Evolutionary conservation across 768 basidiomycete genomes (phyloP).

Genomic region (Hygrophorus russula): DNA sequence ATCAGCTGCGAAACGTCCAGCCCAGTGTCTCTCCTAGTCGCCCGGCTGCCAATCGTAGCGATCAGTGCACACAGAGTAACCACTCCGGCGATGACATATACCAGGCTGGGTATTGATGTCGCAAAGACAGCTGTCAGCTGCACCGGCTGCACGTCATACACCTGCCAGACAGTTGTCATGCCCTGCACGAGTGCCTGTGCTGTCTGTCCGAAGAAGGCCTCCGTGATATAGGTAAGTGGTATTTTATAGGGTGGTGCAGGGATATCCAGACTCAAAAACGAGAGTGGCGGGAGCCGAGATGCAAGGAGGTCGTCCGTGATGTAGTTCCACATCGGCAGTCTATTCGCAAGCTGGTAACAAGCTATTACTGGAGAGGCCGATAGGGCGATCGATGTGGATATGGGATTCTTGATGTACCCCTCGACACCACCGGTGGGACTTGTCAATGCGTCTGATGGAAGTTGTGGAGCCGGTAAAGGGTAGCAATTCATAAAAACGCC

Average conservation of each 20-base stretch:
- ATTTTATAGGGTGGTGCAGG: not conserved
- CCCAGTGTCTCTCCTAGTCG: not conserved
- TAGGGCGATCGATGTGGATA: not conserved
- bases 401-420: not conserved
- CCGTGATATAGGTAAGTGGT: not conserved
- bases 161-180: not conserved
- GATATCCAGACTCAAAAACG: constrained; percentile 1
- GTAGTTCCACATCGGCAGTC: constrained; percentile 1
- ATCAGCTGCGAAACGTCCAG: not conserved
- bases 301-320: not conserved
- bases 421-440: not conserved
- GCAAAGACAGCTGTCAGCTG: not conserved
- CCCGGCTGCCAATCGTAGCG: not conserved
- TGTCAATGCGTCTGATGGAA: not conserved
- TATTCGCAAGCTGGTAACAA: not conserved
- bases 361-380: not conserved
- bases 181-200: constrained; percentile 1
- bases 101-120: not conserved
- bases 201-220: not conserved
- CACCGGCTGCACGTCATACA: not conserved
- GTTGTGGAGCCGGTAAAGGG: not conserved
- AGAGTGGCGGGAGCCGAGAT: not conserved
- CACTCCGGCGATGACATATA: not conserved
- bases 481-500: not conserved
- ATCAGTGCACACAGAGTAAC: not conserved